A percentile compares a stretch with the other conserved stretches of the same genome.
These are phyloP conservation scores for Nakaseomyces kungkrabaensis DNA, from an alignment of 1,139 yeast species.

Conservation along the genomic window DNA sequence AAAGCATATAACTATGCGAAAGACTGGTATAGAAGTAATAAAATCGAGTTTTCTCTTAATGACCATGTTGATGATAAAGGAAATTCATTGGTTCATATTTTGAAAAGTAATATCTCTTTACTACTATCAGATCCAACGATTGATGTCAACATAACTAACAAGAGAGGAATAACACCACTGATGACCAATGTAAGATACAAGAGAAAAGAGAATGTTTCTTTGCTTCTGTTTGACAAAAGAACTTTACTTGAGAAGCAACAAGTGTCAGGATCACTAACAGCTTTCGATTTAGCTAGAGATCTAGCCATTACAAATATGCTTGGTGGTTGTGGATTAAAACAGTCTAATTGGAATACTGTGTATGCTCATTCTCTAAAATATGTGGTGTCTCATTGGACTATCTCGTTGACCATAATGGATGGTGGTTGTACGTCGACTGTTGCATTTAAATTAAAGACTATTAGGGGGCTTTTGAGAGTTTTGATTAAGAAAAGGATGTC, in stretches of 20 bases:
- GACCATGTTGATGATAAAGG: constrained; percentile 68
- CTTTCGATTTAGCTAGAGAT: constrained; percentile 46
- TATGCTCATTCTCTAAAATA: constrained; percentile 12
- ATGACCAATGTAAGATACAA: constrained; percentile 64
- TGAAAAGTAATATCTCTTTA: constrained; percentile 39
- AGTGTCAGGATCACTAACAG: constrained; percentile 30
- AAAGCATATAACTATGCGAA: constrained; percentile 40
- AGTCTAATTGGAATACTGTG: constrained; percentile 9
- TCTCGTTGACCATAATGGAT: neutral
- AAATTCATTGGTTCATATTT: constrained; percentile 66
- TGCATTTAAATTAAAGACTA: constrained; percentile 5
- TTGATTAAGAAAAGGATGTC: constrained; percentile 6
- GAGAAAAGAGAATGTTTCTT: constrained; percentile 47
- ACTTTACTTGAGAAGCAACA: constrained; percentile 36
- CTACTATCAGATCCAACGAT: constrained; percentile 35
- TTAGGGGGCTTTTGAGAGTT: constrained; percentile 8
- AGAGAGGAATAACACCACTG: constrained; percentile 55
- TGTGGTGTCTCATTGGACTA: constrained; percentile 10
- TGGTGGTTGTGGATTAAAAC: constrained; percentile 11
- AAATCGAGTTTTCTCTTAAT: constrained; percentile 33
- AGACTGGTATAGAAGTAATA: constrained; percentile 32
- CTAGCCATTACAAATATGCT: constrained; percentile 13
- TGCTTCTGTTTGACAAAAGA: constrained; percentile 38
- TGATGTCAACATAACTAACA: constrained; percentile 57
- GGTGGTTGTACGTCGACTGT: neutral